phyloP scores from a whole-genome alignment of 345 rosid genomes.

The Capsella bursapastoris region DNA sequence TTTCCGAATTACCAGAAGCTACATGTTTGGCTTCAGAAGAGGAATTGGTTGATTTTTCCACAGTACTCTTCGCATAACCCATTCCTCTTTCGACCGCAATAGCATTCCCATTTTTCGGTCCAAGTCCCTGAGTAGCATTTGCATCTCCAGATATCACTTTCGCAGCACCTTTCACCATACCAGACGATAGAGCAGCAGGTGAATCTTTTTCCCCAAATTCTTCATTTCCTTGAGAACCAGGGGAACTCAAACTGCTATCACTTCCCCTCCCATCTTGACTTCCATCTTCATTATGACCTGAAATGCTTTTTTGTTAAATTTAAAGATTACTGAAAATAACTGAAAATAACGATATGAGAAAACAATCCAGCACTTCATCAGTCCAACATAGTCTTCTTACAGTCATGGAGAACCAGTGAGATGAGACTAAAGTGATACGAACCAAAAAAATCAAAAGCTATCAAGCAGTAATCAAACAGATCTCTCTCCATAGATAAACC shows the following conservation, averaged over 20 bases:
- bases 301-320: neutral
- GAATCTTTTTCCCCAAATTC: slow-evolving; percentile 50
- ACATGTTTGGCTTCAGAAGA: slow-evolving; percentile 41
- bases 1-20: slow-evolving; percentile 37
- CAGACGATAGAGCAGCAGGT: slow-evolving; percentile 39
- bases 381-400: slow-evolving; percentile 16
- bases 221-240: slow-evolving; percentile 58
- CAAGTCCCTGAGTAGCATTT: slow-evolving; percentile 43
- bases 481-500: slow-evolving; percentile 7
- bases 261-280: slow-evolving; percentile 77
- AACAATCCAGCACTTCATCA: neutral
- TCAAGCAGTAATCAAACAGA: slow-evolving; percentile 7
- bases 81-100: slow-evolving; percentile 40
- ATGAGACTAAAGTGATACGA: neutral
- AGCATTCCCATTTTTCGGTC: slow-evolving; percentile 44
- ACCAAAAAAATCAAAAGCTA: neutral
- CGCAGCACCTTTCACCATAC: slow-evolving; percentile 37
- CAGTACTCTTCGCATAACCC: slow-evolving; percentile 16
- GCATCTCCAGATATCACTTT: slow-evolving; percentile 43
- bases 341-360: neutral
- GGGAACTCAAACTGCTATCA: slow-evolving; percentile 63
- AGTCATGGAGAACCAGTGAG: slow-evolving; percentile 7
- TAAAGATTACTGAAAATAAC: neutral
- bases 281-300: slow-evolving; percentile 64
- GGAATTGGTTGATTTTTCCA: slow-evolving; percentile 31